Conservation (phyloP, 768 basidiomycete genomes). For the Tricholoma furcatifolium region DNA sequence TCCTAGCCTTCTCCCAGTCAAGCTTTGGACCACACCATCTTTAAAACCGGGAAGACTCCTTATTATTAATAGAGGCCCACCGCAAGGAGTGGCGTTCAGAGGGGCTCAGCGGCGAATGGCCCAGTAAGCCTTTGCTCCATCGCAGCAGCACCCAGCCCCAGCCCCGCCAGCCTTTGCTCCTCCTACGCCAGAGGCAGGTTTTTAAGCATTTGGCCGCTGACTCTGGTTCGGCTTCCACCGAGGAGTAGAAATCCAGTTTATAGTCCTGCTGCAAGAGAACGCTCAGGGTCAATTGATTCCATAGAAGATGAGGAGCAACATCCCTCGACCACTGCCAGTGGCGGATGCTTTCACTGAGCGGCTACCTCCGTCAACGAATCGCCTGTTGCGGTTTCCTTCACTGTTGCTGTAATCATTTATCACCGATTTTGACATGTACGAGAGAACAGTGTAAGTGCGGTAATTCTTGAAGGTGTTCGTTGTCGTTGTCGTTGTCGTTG, state of each 20-base stretch:
- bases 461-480: too few species aligned
- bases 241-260: too few species aligned
- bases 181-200: background rate
- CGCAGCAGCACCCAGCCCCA: background rate
- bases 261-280: too few species aligned
- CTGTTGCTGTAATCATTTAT: background rate
- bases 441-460: background rate
- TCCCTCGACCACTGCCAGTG: too few species aligned
- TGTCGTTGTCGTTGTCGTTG: too few species aligned
- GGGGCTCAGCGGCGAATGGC: too few species aligned
- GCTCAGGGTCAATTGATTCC: too few species aligned
- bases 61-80: background rate
- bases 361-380: slow-evolving; percentile 49
- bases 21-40: slow-evolving; percentile 20
- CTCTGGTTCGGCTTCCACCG: too few species aligned
- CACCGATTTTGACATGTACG: background rate
- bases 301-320: slow-evolving; percentile 21
- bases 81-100: too few species aligned
- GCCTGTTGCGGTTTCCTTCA: slow-evolving; percentile 49
- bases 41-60: background rate
- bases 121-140: too few species aligned
- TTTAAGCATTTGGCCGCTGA: too few species aligned
- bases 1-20: slow-evolving; percentile 28
- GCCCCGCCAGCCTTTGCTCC: background rate
- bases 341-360: slow-evolving; percentile 25